Evolutionary conservation across 495 filamentous ascomycete genomes (phyloP).

Genomic region (Halenospora varia): DNA sequence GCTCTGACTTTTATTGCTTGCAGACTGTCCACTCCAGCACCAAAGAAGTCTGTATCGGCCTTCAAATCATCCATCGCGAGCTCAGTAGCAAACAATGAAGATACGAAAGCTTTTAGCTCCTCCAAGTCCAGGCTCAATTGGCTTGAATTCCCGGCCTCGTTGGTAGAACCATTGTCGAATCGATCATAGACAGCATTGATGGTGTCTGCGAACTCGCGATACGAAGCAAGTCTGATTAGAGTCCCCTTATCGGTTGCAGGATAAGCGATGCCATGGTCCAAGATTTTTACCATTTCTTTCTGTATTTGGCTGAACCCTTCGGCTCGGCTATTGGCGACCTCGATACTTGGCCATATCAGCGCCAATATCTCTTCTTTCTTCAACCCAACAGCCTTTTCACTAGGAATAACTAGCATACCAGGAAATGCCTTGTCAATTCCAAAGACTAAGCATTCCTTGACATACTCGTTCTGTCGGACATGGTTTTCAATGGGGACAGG

Average conservation of each 20-base stretch:
- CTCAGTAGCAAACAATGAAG: too few species aligned
- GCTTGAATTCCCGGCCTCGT: too few species aligned
- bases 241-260: not conserved
- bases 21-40: too few species aligned
- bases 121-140: too few species aligned
- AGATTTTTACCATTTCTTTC: not conserved
- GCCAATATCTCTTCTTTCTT: not conserved
- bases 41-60: too few species aligned
- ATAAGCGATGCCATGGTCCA: not conserved
- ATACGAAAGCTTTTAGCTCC: too few species aligned
- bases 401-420: not conserved
- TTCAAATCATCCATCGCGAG: too few species aligned
- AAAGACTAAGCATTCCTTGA: not conserved
- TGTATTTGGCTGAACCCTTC: not conserved
- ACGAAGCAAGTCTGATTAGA: not conserved
- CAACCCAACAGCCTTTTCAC: not conserved
- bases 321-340: not conserved
- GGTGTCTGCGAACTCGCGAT: not conserved
- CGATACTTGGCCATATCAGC: not conserved
- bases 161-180: too few species aligned
- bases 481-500: slow-evolving; percentile 52
- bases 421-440: not conserved
- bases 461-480: not conserved
- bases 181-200: too few species aligned
- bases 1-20: too few species aligned